A percentile compares a stretch with the other conserved stretches of the same genome.
Evolutionary conservation across 306 rosid genomes (phyloP).

Genomic region (Corylus heterophylla): DNA sequence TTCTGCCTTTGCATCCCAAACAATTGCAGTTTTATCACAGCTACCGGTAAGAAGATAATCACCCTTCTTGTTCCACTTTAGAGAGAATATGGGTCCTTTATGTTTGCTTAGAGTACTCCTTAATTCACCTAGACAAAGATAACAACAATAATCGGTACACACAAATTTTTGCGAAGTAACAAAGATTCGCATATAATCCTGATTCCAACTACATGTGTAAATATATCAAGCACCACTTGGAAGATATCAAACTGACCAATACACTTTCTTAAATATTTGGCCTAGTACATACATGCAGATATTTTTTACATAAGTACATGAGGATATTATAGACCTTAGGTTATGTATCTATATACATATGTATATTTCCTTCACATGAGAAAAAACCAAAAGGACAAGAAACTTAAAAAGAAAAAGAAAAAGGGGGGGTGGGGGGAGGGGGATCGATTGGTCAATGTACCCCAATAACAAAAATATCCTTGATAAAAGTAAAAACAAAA

Average conservation of each 20-base stretch:
- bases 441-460: too few relatives aligned
- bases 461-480: too few relatives aligned
- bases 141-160: conserved; percentile 17
- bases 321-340: background rate
- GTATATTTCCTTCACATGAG: background rate
- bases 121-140: conserved; percentile 64
- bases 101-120: conserved; percentile 81
- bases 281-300: background rate
- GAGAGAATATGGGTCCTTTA: conserved; percentile 88
- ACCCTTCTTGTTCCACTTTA: conserved; percentile 95
- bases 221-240: background rate
- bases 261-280: background rate
- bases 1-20: conserved; percentile 90
- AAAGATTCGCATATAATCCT: background rate
- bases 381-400: background rate
- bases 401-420: background rate
- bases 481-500: too few relatives aligned
- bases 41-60: conserved; percentile 96
- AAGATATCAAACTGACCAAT: background rate
- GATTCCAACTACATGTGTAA: background rate
- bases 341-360: background rate
- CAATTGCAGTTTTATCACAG: conserved; percentile 92
- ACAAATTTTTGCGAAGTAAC: background rate
- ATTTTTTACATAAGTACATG: too few relatives aligned
- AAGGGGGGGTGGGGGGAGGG: too few relatives aligned